Base-by-base conservation (phyloP, 192 early-diverging fungal genomes). In the Spinellus fusiger region DNA sequence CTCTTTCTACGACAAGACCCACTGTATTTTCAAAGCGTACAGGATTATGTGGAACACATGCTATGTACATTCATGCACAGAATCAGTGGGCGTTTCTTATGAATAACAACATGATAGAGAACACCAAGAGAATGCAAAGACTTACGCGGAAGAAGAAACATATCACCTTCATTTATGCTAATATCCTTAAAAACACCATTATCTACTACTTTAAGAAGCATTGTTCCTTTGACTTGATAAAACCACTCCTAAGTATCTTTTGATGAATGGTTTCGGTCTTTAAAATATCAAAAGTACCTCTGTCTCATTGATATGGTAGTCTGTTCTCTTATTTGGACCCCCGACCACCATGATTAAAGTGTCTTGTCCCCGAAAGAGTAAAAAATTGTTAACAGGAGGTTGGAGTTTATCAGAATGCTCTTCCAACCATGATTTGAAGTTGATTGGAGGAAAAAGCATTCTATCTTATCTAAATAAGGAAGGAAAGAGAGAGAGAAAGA, bases 261-360 rank as follows among this genome's bases (percentile, higher is more conserved):
- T 1, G 25, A 32, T 38, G 46, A 29, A 40, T 56, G 22, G 22
- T n/a, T n/a, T n/a, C n/a, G n/a, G 40, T 44, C 2, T 44, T 44
- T 4, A 22, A 20, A 38, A 9, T 9, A 56, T 37, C 7, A 56
- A 23, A 9, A 56, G 10, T 70, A 90, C 88, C 81, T 98, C 96
- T 4, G 96, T 99, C 54, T 86, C 82, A 75, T 99, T 99, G 61
- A 97, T 75, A 66, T 99, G 96, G 75, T 93, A 99, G 77, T 99
- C 96, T 16, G 92, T 95, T 27, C 96, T 85, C 49, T 83, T 81
- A 75, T 99, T 99, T 33, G 96, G 96, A 2, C 90, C 92, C 9
- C 93, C 95, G 5, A 98, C 87, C 2, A 84, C 87, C 93, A 95
- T 94, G 53, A 99, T 84, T 54, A 86, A 89, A 68, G 89, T 95